Conservation (phyloP, 2,329 filamentous ascomycete genomes). For the Bertia moriformis region DNA sequence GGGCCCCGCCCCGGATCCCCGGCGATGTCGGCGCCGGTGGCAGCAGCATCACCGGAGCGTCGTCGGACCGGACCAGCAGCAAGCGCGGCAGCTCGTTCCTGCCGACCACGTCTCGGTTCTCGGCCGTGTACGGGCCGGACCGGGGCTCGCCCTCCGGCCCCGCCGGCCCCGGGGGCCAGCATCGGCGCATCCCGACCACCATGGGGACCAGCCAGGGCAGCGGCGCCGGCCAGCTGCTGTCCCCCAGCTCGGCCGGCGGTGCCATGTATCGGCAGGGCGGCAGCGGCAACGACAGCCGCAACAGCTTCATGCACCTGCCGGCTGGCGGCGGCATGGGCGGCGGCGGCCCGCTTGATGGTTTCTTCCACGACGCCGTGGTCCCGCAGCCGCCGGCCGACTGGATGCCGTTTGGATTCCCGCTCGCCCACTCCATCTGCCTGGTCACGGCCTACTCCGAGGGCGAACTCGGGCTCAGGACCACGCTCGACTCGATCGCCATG, state of each 20-base stretch:
- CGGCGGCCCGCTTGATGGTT: slow-evolving; percentile 75
- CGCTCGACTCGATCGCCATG: slow-evolving; percentile 86
- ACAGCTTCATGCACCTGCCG: slow-evolving; percentile 43
- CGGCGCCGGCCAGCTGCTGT: slow-evolving; percentile 60
- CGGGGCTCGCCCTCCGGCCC: slow-evolving; percentile 30
- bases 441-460: slow-evolving; percentile 97
- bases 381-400: slow-evolving; percentile 93
- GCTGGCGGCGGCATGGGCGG: slow-evolving; percentile 48
- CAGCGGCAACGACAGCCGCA: slow-evolving; percentile 45
- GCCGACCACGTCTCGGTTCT: slow-evolving; percentile 88
- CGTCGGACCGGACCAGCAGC: slow-evolving; percentile 57
- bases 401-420: slow-evolving; percentile 89
- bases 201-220: slow-evolving; percentile 89
- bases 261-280: slow-evolving; percentile 65
- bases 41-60: slow-evolving; percentile 42
- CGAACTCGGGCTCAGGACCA: slow-evolving; percentile 80
- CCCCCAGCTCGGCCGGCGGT: slow-evolving; percentile 49
- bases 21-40: slow-evolving; percentile 64
- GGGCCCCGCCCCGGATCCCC: slow-evolving; percentile 67
- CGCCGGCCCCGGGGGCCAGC: too few relatives aligned
- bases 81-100: slow-evolving; percentile 76
- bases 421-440: slow-evolving; percentile 84
- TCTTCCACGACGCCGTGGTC: slow-evolving; percentile 89
- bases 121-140: slow-evolving; percentile 72
- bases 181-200: slow-evolving; percentile 57